Conservation (phyloP, 1,284 basidiomycete species). For the Hypsizygus ulmarius region DNA sequence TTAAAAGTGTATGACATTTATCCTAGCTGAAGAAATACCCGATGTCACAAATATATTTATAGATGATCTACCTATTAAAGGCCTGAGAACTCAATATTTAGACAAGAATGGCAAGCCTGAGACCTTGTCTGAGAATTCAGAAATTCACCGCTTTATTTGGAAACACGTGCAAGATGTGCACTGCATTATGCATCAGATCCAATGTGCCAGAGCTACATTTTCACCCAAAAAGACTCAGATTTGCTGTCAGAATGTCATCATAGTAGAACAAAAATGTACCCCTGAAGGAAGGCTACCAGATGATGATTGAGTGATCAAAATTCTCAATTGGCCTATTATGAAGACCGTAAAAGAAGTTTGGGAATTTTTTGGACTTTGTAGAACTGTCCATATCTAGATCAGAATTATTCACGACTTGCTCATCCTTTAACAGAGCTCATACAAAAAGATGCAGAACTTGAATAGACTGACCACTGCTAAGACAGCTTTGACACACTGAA, state of each 20-base stretch:
- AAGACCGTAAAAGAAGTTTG: constrained; percentile 21
- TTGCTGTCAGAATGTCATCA: constrained; percentile 15
- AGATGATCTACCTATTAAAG: constrained; percentile 28
- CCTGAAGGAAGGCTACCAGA: not conserved
- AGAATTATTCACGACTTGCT: constrained; percentile 21
- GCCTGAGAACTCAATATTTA: constrained; percentile 19
- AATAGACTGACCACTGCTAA: constrained; percentile 24
- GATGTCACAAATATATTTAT: constrained; percentile 26
- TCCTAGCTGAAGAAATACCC: constrained; percentile 31
- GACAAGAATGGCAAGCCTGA: constrained; percentile 1
- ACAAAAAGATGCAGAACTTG: constrained; percentile 21
- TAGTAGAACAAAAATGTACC: not conserved
- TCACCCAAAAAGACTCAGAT: not conserved
- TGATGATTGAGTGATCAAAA: constrained; percentile 20
- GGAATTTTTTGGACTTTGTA: constrained; percentile 25
- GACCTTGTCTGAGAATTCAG: constrained; percentile 1
- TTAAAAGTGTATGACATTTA: constrained; percentile 30
- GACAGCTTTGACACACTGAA: constrained; percentile 30
- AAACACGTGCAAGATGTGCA: constrained; percentile 30
- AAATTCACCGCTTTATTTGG: constrained; percentile 33
- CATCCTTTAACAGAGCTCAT: constrained; percentile 27
- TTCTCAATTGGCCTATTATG: constrained; percentile 27
- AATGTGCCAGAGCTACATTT: constrained; percentile 23
- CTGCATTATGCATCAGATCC: constrained; percentile 27
- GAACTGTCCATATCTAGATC: constrained; percentile 30